Conservation (phyloP, 225 moss, liverwort and hornwort genomes). For the Physcomitrellopsis africana region DNA sequence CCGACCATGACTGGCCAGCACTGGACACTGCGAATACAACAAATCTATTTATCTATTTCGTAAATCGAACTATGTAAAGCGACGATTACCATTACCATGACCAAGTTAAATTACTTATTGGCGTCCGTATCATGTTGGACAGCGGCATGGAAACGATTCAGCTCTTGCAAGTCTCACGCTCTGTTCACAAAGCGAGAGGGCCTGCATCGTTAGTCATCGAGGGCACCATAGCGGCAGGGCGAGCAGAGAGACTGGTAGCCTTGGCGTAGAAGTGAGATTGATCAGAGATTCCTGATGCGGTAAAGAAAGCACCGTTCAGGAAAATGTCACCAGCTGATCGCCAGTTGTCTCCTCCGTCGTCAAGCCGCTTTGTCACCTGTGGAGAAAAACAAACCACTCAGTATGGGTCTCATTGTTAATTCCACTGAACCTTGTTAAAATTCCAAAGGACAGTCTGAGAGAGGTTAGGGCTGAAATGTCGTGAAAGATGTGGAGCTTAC, state of each 20-base stretch:
- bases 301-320: slow-evolving; percentile 75
- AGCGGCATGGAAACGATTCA: too few relatives aligned
- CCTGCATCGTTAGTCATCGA: slow-evolving; percentile 68
- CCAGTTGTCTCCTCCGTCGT: slow-evolving; percentile 65
- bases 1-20: slow-evolving; percentile 63
- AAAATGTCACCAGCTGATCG: slow-evolving; percentile 79
- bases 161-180: not conserved
- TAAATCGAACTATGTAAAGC: slow-evolving; percentile 10
- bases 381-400: not conserved
- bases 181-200: slow-evolving; percentile 46
- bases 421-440: not conserved
- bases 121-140: too few relatives aligned
- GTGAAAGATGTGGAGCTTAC: slow-evolving; percentile 19
- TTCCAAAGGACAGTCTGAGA: not conserved
- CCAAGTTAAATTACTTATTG: too few relatives aligned
- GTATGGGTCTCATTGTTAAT: not conserved
- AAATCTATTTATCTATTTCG: slow-evolving; percentile 31
- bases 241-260: slow-evolving; percentile 69
- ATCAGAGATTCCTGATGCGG: slow-evolving; percentile 49
- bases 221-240: slow-evolving; percentile 70
- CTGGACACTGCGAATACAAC: slow-evolving; percentile 48
- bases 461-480: not conserved
- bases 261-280: slow-evolving; percentile 63
- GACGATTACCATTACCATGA: too few relatives aligned
- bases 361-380: slow-evolving; percentile 75